A percentile compares a stretch with the other conserved stretches of the same genome.
Evolutionary conservation across 1,139 yeast species (phyloP).

Genomic region (Zygoascus meyerae): DNA sequence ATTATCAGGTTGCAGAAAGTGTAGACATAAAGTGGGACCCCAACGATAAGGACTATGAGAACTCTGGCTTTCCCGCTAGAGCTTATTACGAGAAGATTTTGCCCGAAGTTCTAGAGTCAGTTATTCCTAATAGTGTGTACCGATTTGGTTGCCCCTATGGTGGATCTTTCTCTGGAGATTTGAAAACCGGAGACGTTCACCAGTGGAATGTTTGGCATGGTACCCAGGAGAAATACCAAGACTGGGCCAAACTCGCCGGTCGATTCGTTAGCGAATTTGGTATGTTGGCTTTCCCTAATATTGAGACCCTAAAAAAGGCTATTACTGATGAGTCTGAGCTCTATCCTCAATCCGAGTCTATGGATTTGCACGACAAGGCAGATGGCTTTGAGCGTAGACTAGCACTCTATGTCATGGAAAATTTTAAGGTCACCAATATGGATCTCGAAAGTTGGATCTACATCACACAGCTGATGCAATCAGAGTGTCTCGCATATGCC

Average conservation of each 20-base stretch:
- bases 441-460: constrained; percentile 42
- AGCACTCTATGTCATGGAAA: constrained; percentile 42
- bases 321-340: constrained; percentile 34
- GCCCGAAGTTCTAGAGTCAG: constrained; percentile 32
- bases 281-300: constrained; percentile 40
- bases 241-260: constrained; percentile 41
- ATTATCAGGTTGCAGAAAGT: constrained; percentile 42
- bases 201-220: constrained; percentile 54
- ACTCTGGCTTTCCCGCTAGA: constrained; percentile 40
- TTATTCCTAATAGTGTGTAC: constrained; percentile 34
- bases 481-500: constrained; percentile 44
- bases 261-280: constrained; percentile 47
- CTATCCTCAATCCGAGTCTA: constrained; percentile 37
- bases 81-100: constrained; percentile 37
- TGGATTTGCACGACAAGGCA: constrained; percentile 41
- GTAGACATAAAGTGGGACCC: constrained; percentile 32
- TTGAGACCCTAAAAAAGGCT: constrained; percentile 32
- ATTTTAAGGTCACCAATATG: constrained; percentile 33
- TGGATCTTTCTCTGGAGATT: constrained; percentile 34
- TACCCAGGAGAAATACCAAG: constrained; percentile 41
- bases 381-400: constrained; percentile 43
- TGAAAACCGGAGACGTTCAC: constrained; percentile 42
- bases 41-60: constrained; percentile 31
- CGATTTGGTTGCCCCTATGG: constrained; percentile 45
- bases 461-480: constrained; percentile 46